Percentiles rank a stretch among this genome's conserved stretches.
These are phyloP conservation scores for Hirsutella rhossiliensis DNA, from an alignment of 2,329 filamentous ascomycete species.

Conservation along the genomic window DNA sequence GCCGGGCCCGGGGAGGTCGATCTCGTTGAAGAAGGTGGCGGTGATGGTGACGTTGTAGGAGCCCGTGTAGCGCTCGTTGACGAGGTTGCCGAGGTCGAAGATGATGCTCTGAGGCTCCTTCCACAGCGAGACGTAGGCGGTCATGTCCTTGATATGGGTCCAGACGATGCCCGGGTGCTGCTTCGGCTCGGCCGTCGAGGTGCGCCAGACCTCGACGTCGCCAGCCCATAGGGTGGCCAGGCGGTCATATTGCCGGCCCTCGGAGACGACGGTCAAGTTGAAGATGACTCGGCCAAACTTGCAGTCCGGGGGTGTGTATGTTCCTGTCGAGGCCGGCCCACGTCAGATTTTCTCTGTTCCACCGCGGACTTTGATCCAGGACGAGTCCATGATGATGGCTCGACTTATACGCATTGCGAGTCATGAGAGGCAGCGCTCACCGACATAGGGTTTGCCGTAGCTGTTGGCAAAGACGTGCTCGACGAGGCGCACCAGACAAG, in stretches of 20 bases:
- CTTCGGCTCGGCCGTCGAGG: conserved; percentile 71
- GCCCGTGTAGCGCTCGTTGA: conserved; percentile 59
- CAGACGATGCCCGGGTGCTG: conserved; percentile 53
- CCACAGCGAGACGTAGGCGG: conserved; percentile 57
- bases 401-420: no score
- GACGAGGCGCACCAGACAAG: conserved; percentile 51
- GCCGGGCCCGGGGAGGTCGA: neutral
- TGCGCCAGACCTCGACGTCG: conserved; percentile 71
- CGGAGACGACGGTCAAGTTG: conserved; percentile 62
- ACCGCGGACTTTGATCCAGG: neutral
- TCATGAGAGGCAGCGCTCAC: conserved; percentile 25
- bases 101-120: conserved; percentile 59
- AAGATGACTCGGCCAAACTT: conserved; percentile 63
- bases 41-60: conserved; percentile 63
- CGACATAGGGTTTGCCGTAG: conserved; percentile 63
- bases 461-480: conserved; percentile 58
- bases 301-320: conserved; percentile 37
- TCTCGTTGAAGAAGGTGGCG: conserved; percentile 52
- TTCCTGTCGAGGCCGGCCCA: conserved; percentile 4
- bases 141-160: conserved; percentile 72
- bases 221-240: conserved; percentile 64
- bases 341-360: neutral
- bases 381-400: no score
- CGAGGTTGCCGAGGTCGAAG: conserved; percentile 66
- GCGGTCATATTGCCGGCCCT: conserved; percentile 65